phyloP scores from a whole-genome alignment of 2,329 filamentous ascomycete species.

The Botrytis squamosa region DNA sequence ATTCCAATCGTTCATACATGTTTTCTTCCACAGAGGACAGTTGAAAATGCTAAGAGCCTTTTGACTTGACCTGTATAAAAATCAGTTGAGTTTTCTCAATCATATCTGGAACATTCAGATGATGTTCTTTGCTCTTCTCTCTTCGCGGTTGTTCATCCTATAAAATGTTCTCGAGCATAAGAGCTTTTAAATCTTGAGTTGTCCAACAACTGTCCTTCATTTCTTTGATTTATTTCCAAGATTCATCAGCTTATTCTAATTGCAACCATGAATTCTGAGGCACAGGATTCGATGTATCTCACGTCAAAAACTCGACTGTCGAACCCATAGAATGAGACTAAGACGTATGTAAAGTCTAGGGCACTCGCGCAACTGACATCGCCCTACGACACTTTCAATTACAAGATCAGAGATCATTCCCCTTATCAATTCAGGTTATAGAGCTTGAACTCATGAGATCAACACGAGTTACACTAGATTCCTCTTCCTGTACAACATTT shows the following conservation, averaged over 20 bases:
- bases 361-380: background rate
- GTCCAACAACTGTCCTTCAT: too few species aligned
- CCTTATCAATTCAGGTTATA: too few species aligned
- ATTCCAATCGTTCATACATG: background rate
- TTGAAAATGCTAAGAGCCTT: fast-evolving
- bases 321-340: background rate
- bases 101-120: background rate
- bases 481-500: too few species aligned
- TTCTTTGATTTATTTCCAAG: too few species aligned
- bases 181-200: too few species aligned
- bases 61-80: background rate
- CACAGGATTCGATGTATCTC: fast-evolving
- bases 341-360: background rate
- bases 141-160: fast-evolving
- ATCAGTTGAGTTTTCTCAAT: background rate
- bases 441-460: too few species aligned
- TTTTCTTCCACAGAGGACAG: background rate
- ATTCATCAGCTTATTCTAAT: too few species aligned
- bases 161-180: background rate
- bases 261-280: fast-evolving
- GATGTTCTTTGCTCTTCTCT: background rate
- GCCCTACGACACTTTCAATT: background rate
- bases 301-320: too few species aligned
- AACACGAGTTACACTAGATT: too few species aligned
- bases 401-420: fast-evolving